Percentiles rank a stretch among this genome's conserved stretches.
Conservation (phyloP, 2,329 filamentous ascomycete genomes). For the Nemania bipapillata region DNA sequence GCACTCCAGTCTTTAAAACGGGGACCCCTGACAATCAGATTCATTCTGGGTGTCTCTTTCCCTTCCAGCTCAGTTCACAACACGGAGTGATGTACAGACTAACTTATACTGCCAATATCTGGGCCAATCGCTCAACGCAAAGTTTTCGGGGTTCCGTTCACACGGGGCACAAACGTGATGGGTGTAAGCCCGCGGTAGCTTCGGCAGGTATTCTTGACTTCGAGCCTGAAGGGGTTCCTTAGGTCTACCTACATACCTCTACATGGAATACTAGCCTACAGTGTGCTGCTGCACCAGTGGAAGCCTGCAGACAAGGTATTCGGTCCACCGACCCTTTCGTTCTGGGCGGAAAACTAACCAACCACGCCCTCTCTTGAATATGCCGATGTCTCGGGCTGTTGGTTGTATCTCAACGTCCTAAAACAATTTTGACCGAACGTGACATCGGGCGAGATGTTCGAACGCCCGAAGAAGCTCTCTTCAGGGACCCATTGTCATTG, state of each 20-base stretch:
- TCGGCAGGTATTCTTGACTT: slow-evolving; percentile 18
- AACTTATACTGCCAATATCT: neutral
- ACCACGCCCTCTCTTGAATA: slow-evolving; percentile 1
- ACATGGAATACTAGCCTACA: neutral
- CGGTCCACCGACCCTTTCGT: neutral
- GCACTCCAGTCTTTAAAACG: slow-evolving; percentile 20
- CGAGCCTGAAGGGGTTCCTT: neutral
- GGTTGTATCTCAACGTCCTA: neutral
- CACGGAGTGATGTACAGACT: neutral
- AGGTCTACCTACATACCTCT: slow-evolving; percentile 1
- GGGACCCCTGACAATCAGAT: slow-evolving; percentile 22
- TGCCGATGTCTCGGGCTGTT: neutral
- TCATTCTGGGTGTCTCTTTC: neutral
- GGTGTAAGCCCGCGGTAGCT: slow-evolving; percentile 15
- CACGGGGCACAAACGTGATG: slow-evolving; percentile 2
- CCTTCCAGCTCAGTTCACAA: neutral
- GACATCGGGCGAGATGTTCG: neutral
- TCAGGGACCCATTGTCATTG: neutral
- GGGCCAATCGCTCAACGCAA: slow-evolving; percentile 7
- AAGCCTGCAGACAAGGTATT: neutral
- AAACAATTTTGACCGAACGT: neutral
- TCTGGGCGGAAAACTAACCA: neutral
- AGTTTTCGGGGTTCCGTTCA: neutral
- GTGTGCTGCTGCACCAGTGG: neutral
- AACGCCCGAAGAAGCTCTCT: neutral